phyloP scores from a whole-genome alignment of 2,329 filamentous ascomycete species.

The Aaosphaeria pasadenensis region DNA sequence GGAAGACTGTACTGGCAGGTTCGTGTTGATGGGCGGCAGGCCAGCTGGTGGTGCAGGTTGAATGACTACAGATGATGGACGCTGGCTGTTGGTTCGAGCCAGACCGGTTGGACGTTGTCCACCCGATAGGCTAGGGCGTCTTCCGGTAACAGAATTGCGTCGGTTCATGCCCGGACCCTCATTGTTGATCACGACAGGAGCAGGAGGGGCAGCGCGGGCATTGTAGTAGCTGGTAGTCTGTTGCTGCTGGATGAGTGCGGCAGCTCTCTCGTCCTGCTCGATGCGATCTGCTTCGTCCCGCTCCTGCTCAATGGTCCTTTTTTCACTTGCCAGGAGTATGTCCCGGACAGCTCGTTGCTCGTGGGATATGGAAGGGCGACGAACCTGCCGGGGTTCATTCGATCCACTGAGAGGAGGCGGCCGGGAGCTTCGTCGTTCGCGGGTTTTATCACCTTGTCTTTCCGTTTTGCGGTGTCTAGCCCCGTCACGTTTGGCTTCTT shows the following conservation, averaged over 20 bases:
- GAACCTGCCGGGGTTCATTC: constrained; percentile 9
- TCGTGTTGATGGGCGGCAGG: background rate
- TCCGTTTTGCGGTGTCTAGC: background rate
- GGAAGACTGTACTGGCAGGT: constrained; percentile 4
- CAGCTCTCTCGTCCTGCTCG: constrained; percentile 22
- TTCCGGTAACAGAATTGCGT: constrained; percentile 14
- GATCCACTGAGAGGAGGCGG: constrained; percentile 15
- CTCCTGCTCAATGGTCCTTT: constrained; percentile 23
- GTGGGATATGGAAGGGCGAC: constrained; percentile 17
- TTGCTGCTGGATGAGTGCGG: constrained; percentile 17
- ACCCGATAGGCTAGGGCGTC: constrained; percentile 18
- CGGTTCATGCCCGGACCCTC: constrained; percentile 7
- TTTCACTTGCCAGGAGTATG: constrained; percentile 12
- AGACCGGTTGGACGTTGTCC: constrained; percentile 8
- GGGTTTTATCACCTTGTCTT: background rate
- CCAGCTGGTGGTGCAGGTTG: constrained; percentile 17
- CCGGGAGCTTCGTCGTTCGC: constrained; percentile 1
- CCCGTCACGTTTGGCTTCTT: background rate
- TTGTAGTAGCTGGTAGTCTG: constrained; percentile 20
- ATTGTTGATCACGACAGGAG: constrained; percentile 5
- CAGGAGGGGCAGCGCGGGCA: constrained; percentile 14
- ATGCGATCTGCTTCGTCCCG: constrained; percentile 17
- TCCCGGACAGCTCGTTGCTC: constrained; percentile 13
- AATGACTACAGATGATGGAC: constrained; percentile 16
- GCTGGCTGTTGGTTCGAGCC: constrained; percentile 14